A percentile compares a stretch with the other conserved stretches of the same genome.
Evolutionary conservation across 768 basidiomycete genomes (phyloP).

Genomic region (Suillus subluteus): DNA sequence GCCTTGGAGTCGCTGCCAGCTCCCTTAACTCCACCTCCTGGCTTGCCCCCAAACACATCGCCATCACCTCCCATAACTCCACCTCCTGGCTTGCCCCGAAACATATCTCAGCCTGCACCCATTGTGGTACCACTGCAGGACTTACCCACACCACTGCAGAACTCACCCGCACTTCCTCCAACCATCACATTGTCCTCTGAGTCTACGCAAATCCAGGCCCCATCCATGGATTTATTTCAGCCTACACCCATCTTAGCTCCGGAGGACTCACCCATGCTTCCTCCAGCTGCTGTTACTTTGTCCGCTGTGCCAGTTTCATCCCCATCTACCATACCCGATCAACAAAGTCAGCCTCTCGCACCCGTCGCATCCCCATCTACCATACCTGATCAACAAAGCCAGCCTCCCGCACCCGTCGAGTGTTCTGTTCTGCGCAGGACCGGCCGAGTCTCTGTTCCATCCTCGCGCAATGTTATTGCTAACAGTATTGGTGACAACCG

Average conservation of each 20-base stretch:
- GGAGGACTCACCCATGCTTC: background rate
- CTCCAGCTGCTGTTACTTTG: background rate
- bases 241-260: background rate
- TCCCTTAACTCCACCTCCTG: background rate
- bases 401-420: background rate
- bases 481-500: background rate
- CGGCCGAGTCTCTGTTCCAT: background rate
- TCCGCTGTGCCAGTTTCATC: background rate
- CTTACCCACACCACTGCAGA: background rate
- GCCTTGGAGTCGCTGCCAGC: background rate
- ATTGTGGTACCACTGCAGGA: background rate
- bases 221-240: background rate
- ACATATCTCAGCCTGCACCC: constrained; percentile 1
- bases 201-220: background rate
- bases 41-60: background rate
- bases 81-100: background rate
- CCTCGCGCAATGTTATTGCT: background rate
- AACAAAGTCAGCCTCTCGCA: background rate
- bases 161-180: background rate
- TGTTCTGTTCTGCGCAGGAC: background rate
- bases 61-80: background rate
- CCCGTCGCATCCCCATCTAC: background rate
- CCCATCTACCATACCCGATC: background rate
- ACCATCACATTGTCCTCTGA: background rate
- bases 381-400: background rate